phyloP scores from a whole-genome alignment of 2,329 filamentous ascomycete species.

The Fusarium bactridioides region DNA sequence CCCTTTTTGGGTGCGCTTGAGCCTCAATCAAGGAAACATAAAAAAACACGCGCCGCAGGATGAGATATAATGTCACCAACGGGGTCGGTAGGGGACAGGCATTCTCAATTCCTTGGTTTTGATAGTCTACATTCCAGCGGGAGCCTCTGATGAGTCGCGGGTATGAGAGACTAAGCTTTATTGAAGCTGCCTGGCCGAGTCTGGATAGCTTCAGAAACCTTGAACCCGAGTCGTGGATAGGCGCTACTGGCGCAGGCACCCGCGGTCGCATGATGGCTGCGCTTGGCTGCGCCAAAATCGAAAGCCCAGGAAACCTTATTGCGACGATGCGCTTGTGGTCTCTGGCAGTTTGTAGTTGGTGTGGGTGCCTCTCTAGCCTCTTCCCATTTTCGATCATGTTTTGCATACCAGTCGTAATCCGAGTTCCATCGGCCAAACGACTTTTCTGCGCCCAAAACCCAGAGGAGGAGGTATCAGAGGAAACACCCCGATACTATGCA shows the following conservation, averaged over 20 bases:
- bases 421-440: slow-evolving; percentile 9
- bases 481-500: not conserved
- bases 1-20: not conserved
- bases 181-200: slow-evolving; percentile 4
- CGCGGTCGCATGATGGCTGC: not conserved
- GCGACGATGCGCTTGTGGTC: not conserved
- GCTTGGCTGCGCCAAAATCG: not conserved
- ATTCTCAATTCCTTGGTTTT: slow-evolving; percentile 13
- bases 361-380: not conserved
- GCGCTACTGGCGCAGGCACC: slow-evolving; percentile 33
- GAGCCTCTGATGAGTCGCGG: not conserved
- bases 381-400: not conserved
- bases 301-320: slow-evolving; percentile 19
- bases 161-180: slow-evolving; percentile 7
- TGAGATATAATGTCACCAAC: slow-evolving; percentile 5
- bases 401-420: slow-evolving; percentile 25
- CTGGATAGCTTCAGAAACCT: slow-evolving; percentile 24
- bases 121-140: slow-evolving; percentile 19
- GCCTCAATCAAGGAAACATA: slow-evolving; percentile 4
- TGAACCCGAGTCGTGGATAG: slow-evolving; percentile 4
- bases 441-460: not conserved
- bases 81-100: not conserved
- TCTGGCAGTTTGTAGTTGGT: not conserved
- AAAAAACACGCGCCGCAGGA: not conserved
- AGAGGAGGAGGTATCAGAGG: not conserved